These are phyloP conservation scores for Lactuca sativa DNA, from an alignment of 129 eudicot species.

Conservation along the genomic window DNA sequence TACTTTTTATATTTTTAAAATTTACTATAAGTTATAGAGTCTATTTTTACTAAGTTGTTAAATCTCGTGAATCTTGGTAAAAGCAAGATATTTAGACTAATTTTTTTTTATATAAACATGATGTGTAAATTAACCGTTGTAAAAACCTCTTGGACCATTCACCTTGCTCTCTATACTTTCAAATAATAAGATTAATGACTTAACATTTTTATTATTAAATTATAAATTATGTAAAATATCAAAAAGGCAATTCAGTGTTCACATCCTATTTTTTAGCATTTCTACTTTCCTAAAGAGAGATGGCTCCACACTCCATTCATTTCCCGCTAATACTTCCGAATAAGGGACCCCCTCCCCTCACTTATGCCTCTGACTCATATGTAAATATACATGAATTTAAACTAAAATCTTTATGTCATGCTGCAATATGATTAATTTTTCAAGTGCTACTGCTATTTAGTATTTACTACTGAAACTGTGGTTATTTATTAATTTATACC, in stretches of 20 bases:
- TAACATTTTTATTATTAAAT: background rate
- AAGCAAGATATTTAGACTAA: too few species aligned
- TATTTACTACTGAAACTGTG: conserved; percentile 9
- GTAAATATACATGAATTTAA: background rate
- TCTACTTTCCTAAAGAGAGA: conserved; percentile 10
- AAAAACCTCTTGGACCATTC: too few species aligned
- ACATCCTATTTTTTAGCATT: background rate
- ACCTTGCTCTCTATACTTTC: too few species aligned
- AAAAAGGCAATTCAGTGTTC: background rate
- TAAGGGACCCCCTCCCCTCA: background rate
- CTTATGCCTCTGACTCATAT: conserved; percentile 5
- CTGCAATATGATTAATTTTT: conserved; percentile 26
- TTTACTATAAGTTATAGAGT: too few species aligned
- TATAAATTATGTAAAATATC: background rate
- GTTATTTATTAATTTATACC: background rate
- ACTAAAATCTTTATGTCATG: background rate
- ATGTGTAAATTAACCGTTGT: too few species aligned
- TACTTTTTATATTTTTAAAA: too few species aligned
- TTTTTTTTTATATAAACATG: too few species aligned
- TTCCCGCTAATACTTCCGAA: background rate
- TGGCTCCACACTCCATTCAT: conserved; percentile 12
- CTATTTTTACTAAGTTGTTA: too few species aligned
- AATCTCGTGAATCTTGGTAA: too few species aligned
- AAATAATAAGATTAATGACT: background rate
- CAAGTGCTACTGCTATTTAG: conserved; percentile 8